Conservation (phyloP, 169 alveolate genomes). For the Plasmodium fragile region DNA sequence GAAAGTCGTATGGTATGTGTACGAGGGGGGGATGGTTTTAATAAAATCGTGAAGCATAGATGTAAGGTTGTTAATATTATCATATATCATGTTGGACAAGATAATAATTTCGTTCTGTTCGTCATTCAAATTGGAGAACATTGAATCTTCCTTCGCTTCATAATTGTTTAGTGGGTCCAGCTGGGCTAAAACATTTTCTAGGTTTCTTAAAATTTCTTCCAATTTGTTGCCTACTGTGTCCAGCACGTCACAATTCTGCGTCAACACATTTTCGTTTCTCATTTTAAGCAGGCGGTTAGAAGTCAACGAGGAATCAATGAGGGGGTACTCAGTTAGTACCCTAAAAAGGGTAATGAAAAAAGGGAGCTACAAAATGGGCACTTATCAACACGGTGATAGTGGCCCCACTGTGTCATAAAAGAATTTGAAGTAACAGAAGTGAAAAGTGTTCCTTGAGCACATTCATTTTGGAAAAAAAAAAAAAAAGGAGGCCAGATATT, state of each 20-base stretch:
- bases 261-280: constrained; percentile 19
- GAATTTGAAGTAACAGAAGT: neutral
- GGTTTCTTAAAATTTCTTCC: constrained; percentile 39
- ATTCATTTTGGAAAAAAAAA: neutral
- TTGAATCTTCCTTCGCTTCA: constrained; percentile 35
- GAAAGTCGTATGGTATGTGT: constrained; percentile 48
- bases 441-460: neutral
- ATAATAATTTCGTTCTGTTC: constrained; percentile 40
- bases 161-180: constrained; percentile 46
- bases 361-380: neutral
- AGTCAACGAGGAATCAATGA: neutral
- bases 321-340: neutral
- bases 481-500: neutral
- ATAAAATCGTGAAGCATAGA: constrained; percentile 48
- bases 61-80: constrained; percentile 33
- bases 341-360: neutral
- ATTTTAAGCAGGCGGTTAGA: neutral
- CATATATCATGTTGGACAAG: constrained; percentile 55
- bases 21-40: constrained; percentile 70
- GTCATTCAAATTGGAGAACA: constrained; percentile 37
- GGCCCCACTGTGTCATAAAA: neutral
- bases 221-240: constrained; percentile 32
- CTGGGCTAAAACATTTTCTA: constrained; percentile 22
- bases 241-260: constrained; percentile 12
- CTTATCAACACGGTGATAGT: neutral